Base-by-base conservation (phyloP, 2,329 filamentous ascomycete species). In the Arthrocladium fulminans region DNA sequence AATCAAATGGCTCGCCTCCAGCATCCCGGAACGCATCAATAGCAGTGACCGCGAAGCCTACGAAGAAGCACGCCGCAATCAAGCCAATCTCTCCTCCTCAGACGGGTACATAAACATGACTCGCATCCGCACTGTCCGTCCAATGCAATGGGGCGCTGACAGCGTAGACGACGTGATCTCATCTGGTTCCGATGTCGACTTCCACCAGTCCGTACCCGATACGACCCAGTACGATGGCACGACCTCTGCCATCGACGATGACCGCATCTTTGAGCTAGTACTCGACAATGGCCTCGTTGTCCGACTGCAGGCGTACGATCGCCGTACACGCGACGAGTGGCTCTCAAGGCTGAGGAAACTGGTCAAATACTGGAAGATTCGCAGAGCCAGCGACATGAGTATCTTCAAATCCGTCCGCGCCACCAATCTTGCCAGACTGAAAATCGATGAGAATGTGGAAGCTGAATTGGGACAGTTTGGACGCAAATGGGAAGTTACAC, bases 401-500 rank as follows among this genome's bases (percentile, higher is more conserved):
- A 72, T 79, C 20, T 73, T 79, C 58, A 80, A 81, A 54, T 63
- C 67, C 1, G 73, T 79, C 3, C 73, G 80, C 17, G 66, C 70
- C 45, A 70, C 72, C 45, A 84, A 84, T 54, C 69, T 84, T 25
- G 67, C 74, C 35, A 65, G 72, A 4, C 68, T 84, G 44, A 74
- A 76, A 43, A 80, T 84, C 49, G 80, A 84, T 58, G 81, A 84
- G 59, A 76, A 80, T 54, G 71, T 75, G 55, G 81, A 84, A 62
- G 79, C 81, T 0, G 65, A 75, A 37, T 64, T 84, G n/a, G 81
- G 80, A 8, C 79, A 83, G 57, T 83, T 79, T 58, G 79, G 79
- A 0, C 69, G 73, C 54, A 83, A 84, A 57, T 84, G 81, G 81
- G 81, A 84, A 60, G 79, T 84, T 19, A 76, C 71, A 13, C 74